Percentiles rank a stretch among this genome's conserved stretches.
phyloP scores from a whole-genome alignment of 164 flowering plant species.

The Vitis vinifera region ASM3070453v1 NC_081812.1:21305001-21305500 shows the following conservation, averaged over 20 bases:
- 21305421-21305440: slow-evolving; percentile 22
- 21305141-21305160: not conserved
- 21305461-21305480: slow-evolving; percentile 47
- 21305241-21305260: slow-evolving; percentile 21
- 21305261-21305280: slow-evolving; percentile 15
- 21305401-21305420: slow-evolving; percentile 23
- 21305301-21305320: slow-evolving; percentile 31
- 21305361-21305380: slow-evolving; percentile 22
- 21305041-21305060: slow-evolving; percentile 18
- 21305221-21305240: slow-evolving; percentile 43
- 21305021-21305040: slow-evolving; percentile 26
- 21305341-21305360: slow-evolving; percentile 21
- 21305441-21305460: slow-evolving; percentile 41
- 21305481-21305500: slow-evolving; percentile 46
- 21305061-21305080: slow-evolving; percentile 16
- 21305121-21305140: slow-evolving; percentile 13
- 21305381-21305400: slow-evolving; percentile 24
- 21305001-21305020: slow-evolving; percentile 51
- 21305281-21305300: slow-evolving; percentile 25
- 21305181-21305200: not conserved
- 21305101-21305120: slow-evolving; percentile 19
- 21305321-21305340: slow-evolving; percentile 26
- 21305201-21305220: not conserved
- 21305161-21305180: not conserved
- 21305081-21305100: slow-evolving; percentile 24